These are phyloP conservation scores for Plantago coronopus DNA, from an alignment of 305 asterid genomes.

Conservation along the genomic window DNA sequence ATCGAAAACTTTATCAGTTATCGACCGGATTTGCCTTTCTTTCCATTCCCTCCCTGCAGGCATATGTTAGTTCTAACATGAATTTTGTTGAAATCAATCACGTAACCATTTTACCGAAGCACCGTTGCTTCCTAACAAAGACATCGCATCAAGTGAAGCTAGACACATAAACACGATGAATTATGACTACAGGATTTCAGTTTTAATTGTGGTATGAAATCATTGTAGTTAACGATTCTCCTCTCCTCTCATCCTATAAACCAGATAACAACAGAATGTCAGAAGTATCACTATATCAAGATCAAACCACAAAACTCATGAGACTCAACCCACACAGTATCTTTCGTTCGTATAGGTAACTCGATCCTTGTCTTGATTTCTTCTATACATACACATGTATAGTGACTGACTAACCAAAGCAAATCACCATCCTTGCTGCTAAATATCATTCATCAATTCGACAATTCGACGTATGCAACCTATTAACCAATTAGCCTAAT, in stretches of 20 bases:
- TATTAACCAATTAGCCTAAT: too few species aligned
- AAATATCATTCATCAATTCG: too few species aligned
- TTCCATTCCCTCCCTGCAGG: slow-evolving; percentile 80
- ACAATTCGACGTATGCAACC: too few species aligned
- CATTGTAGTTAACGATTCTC: too few species aligned
- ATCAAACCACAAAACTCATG: too few species aligned
- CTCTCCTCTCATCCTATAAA: neutral
- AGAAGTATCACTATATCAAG: neutral
- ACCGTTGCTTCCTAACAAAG: neutral
- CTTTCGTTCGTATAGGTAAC: too few species aligned
- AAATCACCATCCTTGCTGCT: too few species aligned
- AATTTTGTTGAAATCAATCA: neutral
- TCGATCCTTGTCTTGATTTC: too few species aligned
- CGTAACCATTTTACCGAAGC: neutral
- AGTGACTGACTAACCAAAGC: neutral
- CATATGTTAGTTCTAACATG: neutral
- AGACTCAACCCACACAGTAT: too few species aligned
- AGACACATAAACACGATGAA: neutral
- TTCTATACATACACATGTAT: neutral
- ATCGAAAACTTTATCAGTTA: slow-evolving; percentile 60
- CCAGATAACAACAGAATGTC: neutral
- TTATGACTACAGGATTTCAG: neutral
- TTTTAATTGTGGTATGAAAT: too few species aligned
- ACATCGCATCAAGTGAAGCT: neutral
- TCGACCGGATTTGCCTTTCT: slow-evolving; percentile 52